These are phyloP conservation scores for Chlorella sp. DNA, from an alignment of 139 green algal species.

Conservation along the genomic window DNA sequence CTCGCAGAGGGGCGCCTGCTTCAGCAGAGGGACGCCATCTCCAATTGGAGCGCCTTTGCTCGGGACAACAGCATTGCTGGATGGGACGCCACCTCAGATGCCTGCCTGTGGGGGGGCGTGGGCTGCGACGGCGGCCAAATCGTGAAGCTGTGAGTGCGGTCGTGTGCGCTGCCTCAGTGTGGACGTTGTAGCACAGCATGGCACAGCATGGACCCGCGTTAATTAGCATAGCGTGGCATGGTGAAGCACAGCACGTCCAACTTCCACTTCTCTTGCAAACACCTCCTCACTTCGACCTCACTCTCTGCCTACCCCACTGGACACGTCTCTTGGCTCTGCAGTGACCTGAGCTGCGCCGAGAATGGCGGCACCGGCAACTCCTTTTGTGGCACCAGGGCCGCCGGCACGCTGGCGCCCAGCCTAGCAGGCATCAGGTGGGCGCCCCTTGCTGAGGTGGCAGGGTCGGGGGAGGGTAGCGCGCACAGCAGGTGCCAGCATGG, in stretches of 20 bases:
- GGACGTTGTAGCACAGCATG: no score
- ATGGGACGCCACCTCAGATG: not conserved
- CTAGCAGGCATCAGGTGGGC: not conserved
- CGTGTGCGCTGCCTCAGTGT: no score
- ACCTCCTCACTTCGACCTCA: not conserved
- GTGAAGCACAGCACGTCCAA: not conserved
- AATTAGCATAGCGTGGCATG: not conserved
- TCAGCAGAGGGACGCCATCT: not conserved
- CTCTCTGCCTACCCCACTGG: not conserved
- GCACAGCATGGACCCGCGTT: no score
- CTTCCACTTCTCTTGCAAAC: not conserved
- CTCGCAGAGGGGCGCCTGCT: not conserved
- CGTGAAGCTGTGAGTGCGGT: not conserved
- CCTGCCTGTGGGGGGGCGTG: not conserved
- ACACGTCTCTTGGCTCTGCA: not conserved
- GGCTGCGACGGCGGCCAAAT: not conserved
- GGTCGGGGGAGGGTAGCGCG: no score
- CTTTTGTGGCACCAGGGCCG: not conserved
- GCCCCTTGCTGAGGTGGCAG: not conserved
- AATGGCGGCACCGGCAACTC: not conserved
- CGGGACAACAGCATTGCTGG: not conserved
- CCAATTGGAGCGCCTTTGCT: not conserved
- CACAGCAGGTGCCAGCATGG: not conserved
- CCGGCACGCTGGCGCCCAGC: not conserved
- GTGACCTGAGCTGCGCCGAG: not conserved